Evolutionary conservation across 495 filamentous ascomycete genomes (phyloP).

Genomic region (Penicillium paxilli): DNA sequence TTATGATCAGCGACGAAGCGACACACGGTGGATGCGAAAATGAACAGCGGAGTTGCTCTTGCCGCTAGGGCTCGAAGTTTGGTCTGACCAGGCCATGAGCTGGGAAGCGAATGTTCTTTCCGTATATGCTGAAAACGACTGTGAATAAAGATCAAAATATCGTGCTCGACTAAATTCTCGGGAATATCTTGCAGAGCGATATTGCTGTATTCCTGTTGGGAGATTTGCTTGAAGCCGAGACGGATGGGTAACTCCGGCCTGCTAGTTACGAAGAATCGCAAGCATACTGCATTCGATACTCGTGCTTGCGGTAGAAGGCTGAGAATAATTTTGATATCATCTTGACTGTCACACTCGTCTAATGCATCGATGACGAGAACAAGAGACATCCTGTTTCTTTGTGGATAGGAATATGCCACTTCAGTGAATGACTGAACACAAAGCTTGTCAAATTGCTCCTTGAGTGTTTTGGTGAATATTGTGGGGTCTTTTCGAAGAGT

Average conservation of each 20-base stretch:
- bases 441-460: constrained; percentile 50
- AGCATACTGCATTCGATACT: not conserved
- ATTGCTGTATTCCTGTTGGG: constrained; percentile 12
- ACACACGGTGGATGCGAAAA: constrained; percentile 31
- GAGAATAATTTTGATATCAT: constrained; percentile 39
- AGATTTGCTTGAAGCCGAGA: constrained; percentile 31
- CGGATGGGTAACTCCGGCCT: constrained; percentile 47
- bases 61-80: constrained; percentile 11
- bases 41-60: constrained; percentile 33
- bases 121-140: no score
- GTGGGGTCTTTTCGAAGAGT: constrained; percentile 34
- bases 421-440: constrained; percentile 38
- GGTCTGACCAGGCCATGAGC: constrained; percentile 40
- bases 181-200: constrained; percentile 24
- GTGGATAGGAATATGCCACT: not conserved
- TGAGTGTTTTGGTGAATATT: constrained; percentile 34
- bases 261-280: constrained; percentile 37
- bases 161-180: constrained; percentile 19
- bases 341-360: constrained; percentile 47
- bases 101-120: no score
- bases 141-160: constrained; percentile 12
- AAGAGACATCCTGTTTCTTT: no score
- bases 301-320: constrained; percentile 22
- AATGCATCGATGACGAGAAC: constrained; percentile 52
- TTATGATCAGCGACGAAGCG: constrained; percentile 21